These are phyloP conservation scores for Penicillium fuscoglaucum DNA, from an alignment of 2,329 filamentous ascomycete genomes.

Conservation along the genomic window DNA sequence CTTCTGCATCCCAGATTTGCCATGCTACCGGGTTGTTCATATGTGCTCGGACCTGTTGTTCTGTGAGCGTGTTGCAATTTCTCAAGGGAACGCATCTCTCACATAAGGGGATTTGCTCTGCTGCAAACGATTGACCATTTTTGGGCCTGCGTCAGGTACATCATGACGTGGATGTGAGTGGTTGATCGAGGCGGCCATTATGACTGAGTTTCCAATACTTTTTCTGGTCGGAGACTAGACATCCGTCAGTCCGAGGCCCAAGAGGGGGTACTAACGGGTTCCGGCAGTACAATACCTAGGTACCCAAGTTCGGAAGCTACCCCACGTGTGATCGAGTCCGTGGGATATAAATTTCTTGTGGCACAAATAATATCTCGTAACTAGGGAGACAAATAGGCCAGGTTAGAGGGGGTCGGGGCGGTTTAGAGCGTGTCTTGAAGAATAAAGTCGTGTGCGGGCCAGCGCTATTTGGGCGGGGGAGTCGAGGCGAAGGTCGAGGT, in stretches of 20 bases:
- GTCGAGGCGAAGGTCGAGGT: slow-evolving; percentile 15
- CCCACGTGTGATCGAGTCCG: slow-evolving; percentile 6
- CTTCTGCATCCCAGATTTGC: slow-evolving; percentile 82
- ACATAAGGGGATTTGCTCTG: slow-evolving; percentile 69
- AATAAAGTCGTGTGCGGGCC: slow-evolving; percentile 10
- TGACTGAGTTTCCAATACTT: not conserved
- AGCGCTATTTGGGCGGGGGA: slow-evolving; percentile 22
- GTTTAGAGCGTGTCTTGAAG: slow-evolving; percentile 2
- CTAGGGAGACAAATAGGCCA: not conserved
- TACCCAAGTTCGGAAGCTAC: slow-evolving; percentile 17
- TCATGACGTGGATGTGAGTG: slow-evolving; percentile 31
- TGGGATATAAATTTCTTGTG: not conserved
- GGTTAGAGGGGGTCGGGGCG: not conserved
- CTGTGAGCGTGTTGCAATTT: slow-evolving; percentile 17
- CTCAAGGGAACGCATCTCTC: slow-evolving; percentile 27
- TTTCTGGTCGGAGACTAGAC: not conserved
- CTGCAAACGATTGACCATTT: slow-evolving; percentile 57
- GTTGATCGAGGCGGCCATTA: slow-evolving; percentile 33
- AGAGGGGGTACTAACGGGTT: slow-evolving; percentile 20
- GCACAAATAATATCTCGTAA: not conserved
- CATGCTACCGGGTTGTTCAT: slow-evolving; percentile 82
- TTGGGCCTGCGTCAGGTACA: slow-evolving; percentile 25
- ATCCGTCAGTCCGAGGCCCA: slow-evolving; percentile 10
- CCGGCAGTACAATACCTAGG: slow-evolving; percentile 15
- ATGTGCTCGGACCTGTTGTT: slow-evolving; percentile 64